Conservation (phyloP, 176 grass and related monocot species). For the Metroxylon sagu region DNA sequence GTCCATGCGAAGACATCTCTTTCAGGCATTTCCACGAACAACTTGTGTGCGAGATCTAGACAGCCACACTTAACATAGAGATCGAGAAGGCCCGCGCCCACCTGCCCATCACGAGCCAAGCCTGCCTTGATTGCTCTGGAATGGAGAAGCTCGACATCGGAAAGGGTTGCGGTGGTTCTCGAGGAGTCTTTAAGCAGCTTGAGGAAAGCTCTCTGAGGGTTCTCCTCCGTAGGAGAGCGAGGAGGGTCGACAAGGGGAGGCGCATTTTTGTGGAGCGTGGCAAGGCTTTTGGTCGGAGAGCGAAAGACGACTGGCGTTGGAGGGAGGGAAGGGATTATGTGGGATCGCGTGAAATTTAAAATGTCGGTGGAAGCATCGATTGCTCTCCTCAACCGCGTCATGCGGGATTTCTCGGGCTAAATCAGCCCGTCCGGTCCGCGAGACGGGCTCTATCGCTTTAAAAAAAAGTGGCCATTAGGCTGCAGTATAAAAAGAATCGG, state of each 20-base stretch:
- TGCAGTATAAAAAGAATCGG: too few species aligned
- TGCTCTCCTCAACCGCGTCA: too few species aligned
- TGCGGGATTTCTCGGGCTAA: too few species aligned
- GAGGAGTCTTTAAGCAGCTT: conserved; percentile 3
- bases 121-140: conserved; percentile 10
- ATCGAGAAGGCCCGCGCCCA: not conserved
- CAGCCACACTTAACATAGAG: not conserved
- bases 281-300: not conserved
- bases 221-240: not conserved
- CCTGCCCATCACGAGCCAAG: not conserved
- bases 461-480: too few species aligned
- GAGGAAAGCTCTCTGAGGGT: conserved; percentile 7
- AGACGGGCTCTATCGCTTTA: too few species aligned
- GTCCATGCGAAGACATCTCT: conserved; percentile 31
- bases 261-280: not conserved
- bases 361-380: too few species aligned
- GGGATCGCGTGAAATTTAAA: too few species aligned
- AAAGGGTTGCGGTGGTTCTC: not conserved
- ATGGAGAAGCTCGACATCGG: conserved; percentile 9
- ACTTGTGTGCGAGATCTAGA: not conserved
- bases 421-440: too few species aligned
- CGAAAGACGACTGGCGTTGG: too few species aligned
- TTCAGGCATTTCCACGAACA: conserved; percentile 20
- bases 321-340: too few species aligned
- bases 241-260: not conserved